These are phyloP conservation scores for Beauveria medogensis DNA, from an alignment of 2,329 filamentous ascomycete genomes.

Conservation along the genomic window DNA sequence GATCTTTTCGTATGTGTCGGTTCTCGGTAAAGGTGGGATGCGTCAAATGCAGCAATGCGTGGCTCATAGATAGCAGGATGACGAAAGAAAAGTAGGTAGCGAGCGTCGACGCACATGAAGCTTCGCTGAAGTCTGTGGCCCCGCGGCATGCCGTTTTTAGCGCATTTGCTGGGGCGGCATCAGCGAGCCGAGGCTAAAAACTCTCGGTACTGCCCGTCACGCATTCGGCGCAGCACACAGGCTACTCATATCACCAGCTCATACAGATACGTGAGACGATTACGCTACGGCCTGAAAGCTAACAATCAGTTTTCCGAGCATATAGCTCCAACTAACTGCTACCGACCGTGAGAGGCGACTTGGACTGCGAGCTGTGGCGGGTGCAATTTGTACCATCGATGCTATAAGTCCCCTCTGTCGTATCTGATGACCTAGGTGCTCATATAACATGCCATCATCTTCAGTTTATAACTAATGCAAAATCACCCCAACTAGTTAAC, in stretches of 20 bases:
- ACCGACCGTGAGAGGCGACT: not conserved
- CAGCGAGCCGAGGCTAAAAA: slow-evolving; percentile 9
- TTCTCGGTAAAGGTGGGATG: not conserved
- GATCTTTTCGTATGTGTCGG: slow-evolving; percentile 1
- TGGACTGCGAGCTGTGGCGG: not conserved
- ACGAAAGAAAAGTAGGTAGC: not conserved
- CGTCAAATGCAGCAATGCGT: not conserved
- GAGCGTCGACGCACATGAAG: not conserved
- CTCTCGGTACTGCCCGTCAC: not conserved
- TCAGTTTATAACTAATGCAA: too few species aligned
- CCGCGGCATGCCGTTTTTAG: slow-evolving; percentile 8
- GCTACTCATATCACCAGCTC: not conserved
- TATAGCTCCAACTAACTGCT: not conserved
- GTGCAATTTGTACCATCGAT: too few species aligned
- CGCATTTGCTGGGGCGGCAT: slow-evolving; percentile 4
- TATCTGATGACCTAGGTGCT: too few species aligned
- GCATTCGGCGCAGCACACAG: not conserved
- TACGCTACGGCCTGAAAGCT: not conserved
- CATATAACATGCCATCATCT: too few species aligned
- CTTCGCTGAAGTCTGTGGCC: not conserved
- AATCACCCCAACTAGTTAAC: too few species aligned
- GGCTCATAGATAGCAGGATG: not conserved
- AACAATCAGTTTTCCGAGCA: not conserved
- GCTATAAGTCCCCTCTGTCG: too few species aligned
- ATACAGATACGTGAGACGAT: not conserved